phyloP scores from a whole-genome alignment of 75 land plant species.

The Pinus albicaulis region DNA sequence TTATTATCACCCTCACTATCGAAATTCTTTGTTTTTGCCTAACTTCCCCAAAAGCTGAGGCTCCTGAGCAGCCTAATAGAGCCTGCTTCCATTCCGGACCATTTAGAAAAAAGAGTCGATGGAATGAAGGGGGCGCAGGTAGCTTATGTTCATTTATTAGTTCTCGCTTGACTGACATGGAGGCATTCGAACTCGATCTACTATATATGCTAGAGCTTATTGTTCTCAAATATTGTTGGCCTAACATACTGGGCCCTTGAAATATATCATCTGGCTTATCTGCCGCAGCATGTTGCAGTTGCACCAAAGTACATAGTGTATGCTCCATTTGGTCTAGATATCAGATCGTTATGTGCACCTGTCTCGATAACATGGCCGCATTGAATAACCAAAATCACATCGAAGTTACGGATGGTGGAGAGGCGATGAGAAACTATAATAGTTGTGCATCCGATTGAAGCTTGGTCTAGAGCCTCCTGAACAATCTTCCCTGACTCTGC shows the following conservation, averaged over 20 bases:
- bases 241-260: neutral
- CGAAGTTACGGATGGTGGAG: slow-evolving; percentile 30
- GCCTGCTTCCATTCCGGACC: slow-evolving; percentile 66
- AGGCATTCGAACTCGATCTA: slow-evolving; percentile 12
- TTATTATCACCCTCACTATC: no score
- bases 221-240: slow-evolving; percentile 14
- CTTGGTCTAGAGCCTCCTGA: slow-evolving; percentile 25
- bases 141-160: neutral
- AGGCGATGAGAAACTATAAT: slow-evolving; percentile 37
- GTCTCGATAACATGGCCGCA: slow-evolving; percentile 19
- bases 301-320: slow-evolving; percentile 27
- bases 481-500: slow-evolving; percentile 33
- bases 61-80: slow-evolving; percentile 48
- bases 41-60: slow-evolving; percentile 51
- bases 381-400: slow-evolving; percentile 27
- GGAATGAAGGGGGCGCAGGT: slow-evolving; percentile 37
- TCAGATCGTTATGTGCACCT: slow-evolving; percentile 11
- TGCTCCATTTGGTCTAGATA: slow-evolving; percentile 5
- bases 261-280: neutral
- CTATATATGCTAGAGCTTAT: neutral
- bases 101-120: slow-evolving; percentile 54
- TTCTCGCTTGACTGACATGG: slow-evolving; percentile 4
- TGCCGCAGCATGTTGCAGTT: neutral
- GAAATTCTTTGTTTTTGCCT: no score
- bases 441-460: slow-evolving; percentile 27